phyloP scores from a whole-genome alignment of 257 asterid species.

The Penstemon barbatus region DNA sequence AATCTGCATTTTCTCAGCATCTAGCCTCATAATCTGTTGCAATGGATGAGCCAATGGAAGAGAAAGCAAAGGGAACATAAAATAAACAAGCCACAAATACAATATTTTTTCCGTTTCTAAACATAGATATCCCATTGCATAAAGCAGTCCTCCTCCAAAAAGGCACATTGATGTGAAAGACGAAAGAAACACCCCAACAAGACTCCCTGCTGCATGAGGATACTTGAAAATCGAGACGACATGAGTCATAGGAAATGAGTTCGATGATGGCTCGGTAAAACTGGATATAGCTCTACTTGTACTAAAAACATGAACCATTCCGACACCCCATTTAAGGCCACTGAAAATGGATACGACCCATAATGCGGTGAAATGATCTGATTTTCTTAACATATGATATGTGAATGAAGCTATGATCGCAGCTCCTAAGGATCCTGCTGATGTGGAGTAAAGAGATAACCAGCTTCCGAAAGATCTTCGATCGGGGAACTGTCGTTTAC shows the following conservation, averaged over 20 bases:
- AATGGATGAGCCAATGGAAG: slow-evolving; percentile 70
- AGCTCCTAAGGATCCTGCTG: slow-evolving; percentile 78
- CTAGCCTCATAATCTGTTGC: slow-evolving; percentile 59
- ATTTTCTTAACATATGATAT: slow-evolving; percentile 62
- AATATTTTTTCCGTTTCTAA: slow-evolving; percentile 39
- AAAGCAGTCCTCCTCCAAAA: slow-evolving; percentile 65
- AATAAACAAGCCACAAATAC: slow-evolving; percentile 64
- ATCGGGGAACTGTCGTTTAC: slow-evolving; percentile 44
- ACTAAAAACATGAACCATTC: slow-evolving; percentile 58
- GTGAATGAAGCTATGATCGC: slow-evolving; percentile 69
- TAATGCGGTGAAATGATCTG: slow-evolving; percentile 64
- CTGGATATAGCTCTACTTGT: slow-evolving; percentile 39
- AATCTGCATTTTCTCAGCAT: slow-evolving; percentile 91
- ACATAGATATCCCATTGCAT: slow-evolving; percentile 66
- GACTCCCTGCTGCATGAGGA: slow-evolving; percentile 82
- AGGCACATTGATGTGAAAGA: slow-evolving; percentile 73
- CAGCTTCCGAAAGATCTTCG: slow-evolving; percentile 58
- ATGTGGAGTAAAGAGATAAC: slow-evolving; percentile 74
- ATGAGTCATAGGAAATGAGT: slow-evolving; percentile 35
- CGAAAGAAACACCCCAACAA: slow-evolving; percentile 73
- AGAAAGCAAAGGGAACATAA: slow-evolving; percentile 69
- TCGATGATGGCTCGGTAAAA: slow-evolving; percentile 22
- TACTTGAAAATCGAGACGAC: slow-evolving; percentile 63
- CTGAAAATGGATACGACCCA: slow-evolving; percentile 93
- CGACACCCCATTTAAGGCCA: slow-evolving; percentile 77